These are phyloP conservation scores for Friedmanniomyces simplex DNA, from an alignment of 495 filamentous ascomycete genomes.

Conservation along the genomic window DNA sequence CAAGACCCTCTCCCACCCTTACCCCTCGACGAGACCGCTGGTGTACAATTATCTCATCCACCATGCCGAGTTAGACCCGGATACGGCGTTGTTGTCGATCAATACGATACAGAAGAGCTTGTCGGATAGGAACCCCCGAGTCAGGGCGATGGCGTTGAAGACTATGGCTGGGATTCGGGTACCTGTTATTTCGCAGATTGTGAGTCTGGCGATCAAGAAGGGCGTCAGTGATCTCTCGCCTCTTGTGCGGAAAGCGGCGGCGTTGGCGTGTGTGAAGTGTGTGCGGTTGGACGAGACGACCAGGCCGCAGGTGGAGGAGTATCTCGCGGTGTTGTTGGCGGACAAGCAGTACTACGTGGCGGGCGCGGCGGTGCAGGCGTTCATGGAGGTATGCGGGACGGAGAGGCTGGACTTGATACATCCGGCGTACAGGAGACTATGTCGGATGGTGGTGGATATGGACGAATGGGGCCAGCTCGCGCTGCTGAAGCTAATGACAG, in stretches of 20 bases:
- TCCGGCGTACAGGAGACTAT: slow-evolving; percentile 70
- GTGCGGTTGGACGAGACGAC: slow-evolving; percentile 86
- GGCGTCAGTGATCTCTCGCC: slow-evolving; percentile 90
- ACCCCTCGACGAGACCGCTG: slow-evolving; percentile 88
- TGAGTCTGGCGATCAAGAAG: slow-evolving; percentile 88
- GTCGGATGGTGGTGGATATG: slow-evolving; percentile 93
- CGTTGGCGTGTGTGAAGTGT: slow-evolving; percentile 93
- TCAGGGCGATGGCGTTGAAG: slow-evolving; percentile 79
- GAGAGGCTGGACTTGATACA: slow-evolving; percentile 79
- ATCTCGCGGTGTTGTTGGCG: slow-evolving; percentile 62
- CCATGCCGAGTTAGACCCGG: slow-evolving; percentile 89
- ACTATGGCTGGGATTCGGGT: slow-evolving; percentile 95
- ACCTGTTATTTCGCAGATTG: slow-evolving; percentile 97
- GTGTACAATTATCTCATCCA: slow-evolving; percentile 96
- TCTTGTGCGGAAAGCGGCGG: slow-evolving; percentile 83
- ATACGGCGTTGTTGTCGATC: slow-evolving; percentile 89
- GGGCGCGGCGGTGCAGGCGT: slow-evolving; percentile 82
- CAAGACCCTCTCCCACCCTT: slow-evolving; percentile 88
- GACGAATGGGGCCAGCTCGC: slow-evolving; percentile 95
- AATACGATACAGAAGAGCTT: slow-evolving; percentile 97
- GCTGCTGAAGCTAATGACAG: slow-evolving; percentile 64
- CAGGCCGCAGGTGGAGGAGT: slow-evolving; percentile 71
- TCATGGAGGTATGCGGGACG: slow-evolving; percentile 70
- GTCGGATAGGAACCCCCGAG: slow-evolving; percentile 79
- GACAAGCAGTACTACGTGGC: slow-evolving; percentile 93